Percentiles rank a stretch among this genome's conserved stretches.
Evolutionary conservation across 2,329 filamentous ascomycete species (phyloP).

Genomic region (Chaetomiaceae sp.): DNA sequence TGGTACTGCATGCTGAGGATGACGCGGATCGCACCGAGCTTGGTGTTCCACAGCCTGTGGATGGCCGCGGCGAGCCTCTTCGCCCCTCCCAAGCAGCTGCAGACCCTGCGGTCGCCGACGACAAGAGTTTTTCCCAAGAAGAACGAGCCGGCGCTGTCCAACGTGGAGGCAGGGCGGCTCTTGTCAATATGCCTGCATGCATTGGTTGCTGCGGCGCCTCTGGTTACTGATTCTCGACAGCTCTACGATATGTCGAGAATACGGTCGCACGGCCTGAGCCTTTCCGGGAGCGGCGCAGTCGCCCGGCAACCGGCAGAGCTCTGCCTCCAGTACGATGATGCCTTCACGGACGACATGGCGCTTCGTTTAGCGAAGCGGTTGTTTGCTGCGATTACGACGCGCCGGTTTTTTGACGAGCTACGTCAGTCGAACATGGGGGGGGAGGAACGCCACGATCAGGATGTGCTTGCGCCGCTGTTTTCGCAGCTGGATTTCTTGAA

Average conservation of each 20-base stretch:
- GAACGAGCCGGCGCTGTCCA: conserved; percentile 35
- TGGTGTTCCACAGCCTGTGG: conserved; percentile 62
- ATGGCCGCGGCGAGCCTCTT: conserved; percentile 53
- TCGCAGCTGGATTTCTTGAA: conserved; percentile 49
- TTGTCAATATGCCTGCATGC: conserved; percentile 59
- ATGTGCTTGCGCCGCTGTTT: conserved; percentile 44
- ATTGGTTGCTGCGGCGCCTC: conserved; percentile 51
- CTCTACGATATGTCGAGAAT: conserved; percentile 56
- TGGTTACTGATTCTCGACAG: conserved; percentile 40
- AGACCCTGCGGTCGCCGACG: conserved; percentile 34
- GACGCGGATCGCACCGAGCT: conserved; percentile 48
- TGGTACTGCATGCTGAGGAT: conserved; percentile 59
- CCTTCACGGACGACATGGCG: conserved; percentile 55
- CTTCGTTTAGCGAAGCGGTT: conserved; percentile 53
- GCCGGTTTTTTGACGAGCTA: conserved; percentile 45
- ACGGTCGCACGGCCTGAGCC: conserved; percentile 46
- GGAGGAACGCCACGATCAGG: conserved; percentile 28
- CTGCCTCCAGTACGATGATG: conserved; percentile 57
- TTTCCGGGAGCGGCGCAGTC: conserved; percentile 41
- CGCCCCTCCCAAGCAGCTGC: conserved; percentile 43
- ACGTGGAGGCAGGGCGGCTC: conserved; percentile 46
- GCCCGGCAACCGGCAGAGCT: conserved; percentile 42
- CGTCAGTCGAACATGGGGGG: conserved; percentile 32
- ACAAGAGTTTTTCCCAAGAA: conserved; percentile 33
- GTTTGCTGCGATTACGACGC: conserved; percentile 50